A percentile compares a stretch with the other conserved stretches of the same genome.
These are phyloP conservation scores for Oryza brachyantha DNA, from an alignment of 176 grass and related monocot genomes.

Conservation along the genomic window DNA sequence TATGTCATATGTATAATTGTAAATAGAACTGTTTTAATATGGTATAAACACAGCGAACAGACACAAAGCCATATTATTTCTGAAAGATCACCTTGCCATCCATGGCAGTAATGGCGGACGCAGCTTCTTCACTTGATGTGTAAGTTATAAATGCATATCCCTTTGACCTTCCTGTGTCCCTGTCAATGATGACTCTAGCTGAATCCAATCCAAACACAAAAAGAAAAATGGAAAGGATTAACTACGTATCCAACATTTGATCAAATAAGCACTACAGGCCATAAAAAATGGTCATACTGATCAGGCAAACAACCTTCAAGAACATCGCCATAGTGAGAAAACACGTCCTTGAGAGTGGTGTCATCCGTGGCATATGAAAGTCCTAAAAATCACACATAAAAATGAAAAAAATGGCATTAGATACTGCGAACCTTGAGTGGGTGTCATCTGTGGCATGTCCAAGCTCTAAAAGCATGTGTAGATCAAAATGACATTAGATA, in stretches of 20 bases:
- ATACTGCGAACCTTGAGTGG: too few relatives aligned
- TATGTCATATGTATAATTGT: neutral
- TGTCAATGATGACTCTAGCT: slow-evolving; percentile 75
- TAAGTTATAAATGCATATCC: slow-evolving; percentile 92
- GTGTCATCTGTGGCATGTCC: too few relatives aligned
- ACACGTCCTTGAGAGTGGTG: slow-evolving; percentile 57
- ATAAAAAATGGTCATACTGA: neutral
- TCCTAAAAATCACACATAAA: slow-evolving; percentile 43
- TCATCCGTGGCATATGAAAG: slow-evolving; percentile 79
- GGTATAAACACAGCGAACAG: neutral
- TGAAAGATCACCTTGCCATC: slow-evolving; percentile 67
- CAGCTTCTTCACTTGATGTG: slow-evolving; percentile 53
- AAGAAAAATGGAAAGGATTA: neutral
- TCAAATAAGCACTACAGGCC: neutral
- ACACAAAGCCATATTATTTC: neutral
- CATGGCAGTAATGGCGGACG: slow-evolving; percentile 67
- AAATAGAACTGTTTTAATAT: neutral
- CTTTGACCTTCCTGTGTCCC: slow-evolving; percentile 75
- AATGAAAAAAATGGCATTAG: too few relatives aligned
- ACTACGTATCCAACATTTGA: neutral
- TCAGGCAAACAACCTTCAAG: slow-evolving; percentile 63
- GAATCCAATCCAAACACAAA: slow-evolving; percentile 17
- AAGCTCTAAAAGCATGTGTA: too few relatives aligned
- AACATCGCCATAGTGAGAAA: slow-evolving; percentile 67
- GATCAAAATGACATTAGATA: slow-evolving; percentile 9